Evolutionary conservation across 2,329 filamentous ascomycete genomes (phyloP), one percentile per base, ranked within the genome.

Genomic region (Fusarium phyllophilum): DNA sequence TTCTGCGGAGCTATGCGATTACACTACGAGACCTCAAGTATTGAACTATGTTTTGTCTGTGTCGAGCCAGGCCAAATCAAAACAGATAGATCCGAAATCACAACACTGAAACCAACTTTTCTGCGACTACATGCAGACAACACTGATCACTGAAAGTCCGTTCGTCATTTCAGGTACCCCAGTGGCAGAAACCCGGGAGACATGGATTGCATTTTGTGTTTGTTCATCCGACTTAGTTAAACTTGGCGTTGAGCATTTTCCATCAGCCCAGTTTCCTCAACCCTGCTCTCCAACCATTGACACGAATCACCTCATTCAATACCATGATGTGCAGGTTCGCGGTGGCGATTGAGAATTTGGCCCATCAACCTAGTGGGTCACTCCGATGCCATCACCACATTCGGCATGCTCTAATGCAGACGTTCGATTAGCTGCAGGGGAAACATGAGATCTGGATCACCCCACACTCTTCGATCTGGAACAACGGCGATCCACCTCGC

Each of bases 381-480:
- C 58, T 52, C 52, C 48, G 38, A 42, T 68, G 24, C 59, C 61
- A 63, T 75, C 57, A 48, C 57, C 52, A 72, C 48, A 68, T 66
- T 41, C 29, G 58, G 60, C 49, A 56, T 56, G 51, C 62, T 73
- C 68, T 66, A 49, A 65, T 70, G 51, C 74, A 75, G 68, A 60
- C 56, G 54, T 67, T 74, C 63, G 67, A 70, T 67, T 68, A 66
- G 60, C 67, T 68, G 64, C 75, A 78, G 67, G 74, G 66, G 70
- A 57, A 33, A 38, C 55, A 54, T 59, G 52, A 67, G 71, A 77
- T 76, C 75, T 76, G 36, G 48, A 68, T 73, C 63, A 68, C 74
- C 72, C 76, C 76, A 68, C 76, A 74, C 72, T 68, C 54, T 61
- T 48, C 66, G 72, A 75, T 74, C 73, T 72, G 42, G 59, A 60